Base-by-base conservation (phyloP, 139 green algal genomes). In the Tetradesmus lagerheimii region DNA sequence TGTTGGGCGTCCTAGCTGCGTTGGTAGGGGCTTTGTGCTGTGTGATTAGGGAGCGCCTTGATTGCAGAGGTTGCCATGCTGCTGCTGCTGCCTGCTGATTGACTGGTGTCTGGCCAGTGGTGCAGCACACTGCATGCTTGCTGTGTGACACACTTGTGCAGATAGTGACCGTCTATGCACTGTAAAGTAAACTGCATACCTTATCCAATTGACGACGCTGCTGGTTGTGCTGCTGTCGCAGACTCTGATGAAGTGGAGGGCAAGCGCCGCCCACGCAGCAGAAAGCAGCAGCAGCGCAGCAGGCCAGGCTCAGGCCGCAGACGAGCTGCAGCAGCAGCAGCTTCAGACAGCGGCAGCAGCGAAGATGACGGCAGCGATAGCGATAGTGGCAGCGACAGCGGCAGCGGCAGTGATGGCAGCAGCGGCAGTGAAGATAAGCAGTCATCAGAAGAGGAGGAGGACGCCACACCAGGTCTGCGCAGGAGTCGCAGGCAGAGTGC, bases 281-380 rank as follows among this genome's bases (percentile, higher is more conserved):
- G 6, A 18, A 25, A 77, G 53, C 50, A 64, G 50, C 29, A 45
- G 29, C 43, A 50, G 71, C 31, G 14, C 29, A 29, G 25, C 4
- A 35, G 34, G n/a, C 38, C 37, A 16, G 43, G 9, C 2, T 16
- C 37, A 0, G 83, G 16, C 20, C 23, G 15, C 43, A 43, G 20
- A 74, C 29, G 27, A 41, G 43, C 57, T 35, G 29, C 47, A 78
- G 50, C 86, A 77, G 39, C 11, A 67, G 86, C 75, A 47, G 85
- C 71, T 62, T 35, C 62, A 85, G 76, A 18, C 14, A 64, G 89
- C 31, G 41, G 89, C 77, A 81, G 82, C 75, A 47, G n/a, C 23
- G 20, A 45, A 4, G 14, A 31, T 34, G 71, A 67, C 8, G 67
- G 38, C 83, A 64, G 35, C 29, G 74, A 35, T 34, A 53, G 45